These are phyloP conservation scores for Rhododendron ovatum DNA, from an alignment of 148 eudicot species.

Conservation along the genomic window DNA sequence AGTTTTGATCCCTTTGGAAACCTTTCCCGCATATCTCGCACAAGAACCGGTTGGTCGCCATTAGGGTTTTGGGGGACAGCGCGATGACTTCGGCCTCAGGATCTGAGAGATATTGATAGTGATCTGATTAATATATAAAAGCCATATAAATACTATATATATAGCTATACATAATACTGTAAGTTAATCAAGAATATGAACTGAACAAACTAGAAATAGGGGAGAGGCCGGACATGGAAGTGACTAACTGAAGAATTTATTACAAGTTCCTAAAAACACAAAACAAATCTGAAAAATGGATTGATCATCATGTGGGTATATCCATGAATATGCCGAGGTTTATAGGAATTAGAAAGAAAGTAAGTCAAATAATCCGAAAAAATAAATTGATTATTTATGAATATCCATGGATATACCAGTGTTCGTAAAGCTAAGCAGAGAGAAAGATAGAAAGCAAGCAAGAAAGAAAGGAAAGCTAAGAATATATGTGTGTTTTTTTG, in stretches of 20 bases:
- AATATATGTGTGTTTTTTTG: not conserved
- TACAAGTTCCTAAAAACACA: not conserved
- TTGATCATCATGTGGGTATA: not conserved
- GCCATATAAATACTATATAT: not conserved
- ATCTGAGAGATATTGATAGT: slow-evolving; percentile 33
- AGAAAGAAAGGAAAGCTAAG: not conserved
- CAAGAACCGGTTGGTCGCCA: slow-evolving; percentile 94
- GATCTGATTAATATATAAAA: not conserved
- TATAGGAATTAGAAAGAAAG: not conserved
- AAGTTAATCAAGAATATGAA: not conserved
- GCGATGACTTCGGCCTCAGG: slow-evolving; percentile 98
- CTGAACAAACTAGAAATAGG: not conserved
- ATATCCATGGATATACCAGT: slow-evolving; percentile 7
- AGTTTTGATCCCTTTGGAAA: slow-evolving; percentile 82
- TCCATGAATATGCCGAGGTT: not conserved
- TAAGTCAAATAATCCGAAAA: not conserved
- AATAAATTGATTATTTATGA: not conserved
- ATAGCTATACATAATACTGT: not conserved
- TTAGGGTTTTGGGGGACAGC: slow-evolving; percentile 80
- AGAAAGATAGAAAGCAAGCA: not conserved
- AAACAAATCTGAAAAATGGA: not conserved
- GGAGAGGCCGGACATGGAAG: not conserved
- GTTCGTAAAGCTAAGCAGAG: not conserved
- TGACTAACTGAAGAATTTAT: not conserved
- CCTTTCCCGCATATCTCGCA: slow-evolving; percentile 98